phyloP scores from a whole-genome alignment of 768 basidiomycete species.

The Scleroderma citrinum region DNA sequence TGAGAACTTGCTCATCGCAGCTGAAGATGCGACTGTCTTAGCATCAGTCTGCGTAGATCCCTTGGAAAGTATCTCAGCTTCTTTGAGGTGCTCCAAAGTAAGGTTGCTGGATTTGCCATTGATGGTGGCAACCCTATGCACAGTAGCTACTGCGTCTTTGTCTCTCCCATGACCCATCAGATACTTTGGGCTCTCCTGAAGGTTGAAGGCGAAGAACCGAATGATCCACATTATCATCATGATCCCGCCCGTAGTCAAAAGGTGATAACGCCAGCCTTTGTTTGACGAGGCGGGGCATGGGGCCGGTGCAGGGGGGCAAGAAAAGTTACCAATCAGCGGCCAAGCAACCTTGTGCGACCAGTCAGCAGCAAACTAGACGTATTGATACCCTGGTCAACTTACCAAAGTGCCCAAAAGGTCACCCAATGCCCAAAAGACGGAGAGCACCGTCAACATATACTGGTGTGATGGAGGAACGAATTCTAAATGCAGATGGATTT shows the following conservation, averaged over 20 bases:
- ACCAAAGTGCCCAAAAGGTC: slow-evolving; percentile 56
- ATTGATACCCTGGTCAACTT: slow-evolving; percentile 3
- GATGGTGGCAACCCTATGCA: slow-evolving; percentile 55
- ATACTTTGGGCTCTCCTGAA: too few species aligned
- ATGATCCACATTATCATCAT: too few species aligned
- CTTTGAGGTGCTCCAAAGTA: slow-evolving; percentile 44
- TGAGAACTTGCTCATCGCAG: slow-evolving; percentile 35
- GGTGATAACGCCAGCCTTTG: too few species aligned
- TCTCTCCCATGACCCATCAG: too few species aligned
- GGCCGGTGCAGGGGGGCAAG: too few species aligned
- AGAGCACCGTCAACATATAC: too few species aligned
- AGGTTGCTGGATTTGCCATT: slow-evolving; percentile 49
- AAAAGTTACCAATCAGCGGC: too few species aligned
- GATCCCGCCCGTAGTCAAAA: too few species aligned
- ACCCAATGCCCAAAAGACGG: too few species aligned
- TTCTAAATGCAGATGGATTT: slow-evolving; percentile 32
- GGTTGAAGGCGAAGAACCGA: too few species aligned
- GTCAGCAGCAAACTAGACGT: not conserved
- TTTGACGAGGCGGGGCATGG: too few species aligned
- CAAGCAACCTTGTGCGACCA: slow-evolving; percentile 75
- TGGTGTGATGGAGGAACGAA: slow-evolving; percentile 69
- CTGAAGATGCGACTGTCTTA: slow-evolving; percentile 34
- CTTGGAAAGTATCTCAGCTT: slow-evolving; percentile 9
- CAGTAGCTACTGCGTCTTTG: slow-evolving; percentile 56
- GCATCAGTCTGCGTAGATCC: slow-evolving; percentile 4